Percentiles rank a stretch among this genome's conserved stretches.
Conservation (phyloP, 192 early-diverging fungal species). For the Backusella psychrophila region DNA sequence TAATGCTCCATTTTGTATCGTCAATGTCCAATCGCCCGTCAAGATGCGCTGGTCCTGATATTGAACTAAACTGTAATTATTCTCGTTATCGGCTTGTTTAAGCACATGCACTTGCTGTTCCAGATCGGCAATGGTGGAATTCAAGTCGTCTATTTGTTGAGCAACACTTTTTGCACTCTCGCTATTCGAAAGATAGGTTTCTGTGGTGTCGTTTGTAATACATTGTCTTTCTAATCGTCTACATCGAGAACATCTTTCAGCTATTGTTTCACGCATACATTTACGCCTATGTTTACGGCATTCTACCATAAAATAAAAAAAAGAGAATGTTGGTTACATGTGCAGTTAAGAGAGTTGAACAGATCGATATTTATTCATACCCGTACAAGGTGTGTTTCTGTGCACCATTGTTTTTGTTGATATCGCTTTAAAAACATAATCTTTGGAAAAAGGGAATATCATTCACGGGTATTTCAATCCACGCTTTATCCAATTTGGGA, state of each 20-base stretch:
- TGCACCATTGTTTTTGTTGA: neutral
- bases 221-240: neutral
- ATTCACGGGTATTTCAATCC: too few relatives aligned
- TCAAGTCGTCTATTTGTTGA: neutral
- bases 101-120: neutral
- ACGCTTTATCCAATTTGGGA: too few relatives aligned
- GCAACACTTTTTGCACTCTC: neutral
- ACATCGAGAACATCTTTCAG: neutral
- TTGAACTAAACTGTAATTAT: neutral
- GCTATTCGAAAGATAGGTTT: neutral
- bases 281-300: neutral
- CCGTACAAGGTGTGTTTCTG: neutral
- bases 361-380: neutral
- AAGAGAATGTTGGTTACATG: neutral
- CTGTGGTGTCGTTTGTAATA: neutral
- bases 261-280: neutral
- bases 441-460: too few relatives aligned
- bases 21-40: neutral
- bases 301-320: neutral
- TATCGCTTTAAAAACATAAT: too few relatives aligned
- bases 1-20: neutral
- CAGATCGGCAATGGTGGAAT: neutral
- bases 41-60: neutral
- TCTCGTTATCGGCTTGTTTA: neutral
- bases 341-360: neutral